phyloP scores from a whole-genome alignment of 495 filamentous ascomycete genomes.

The Cladorrhinum samala region DNA sequence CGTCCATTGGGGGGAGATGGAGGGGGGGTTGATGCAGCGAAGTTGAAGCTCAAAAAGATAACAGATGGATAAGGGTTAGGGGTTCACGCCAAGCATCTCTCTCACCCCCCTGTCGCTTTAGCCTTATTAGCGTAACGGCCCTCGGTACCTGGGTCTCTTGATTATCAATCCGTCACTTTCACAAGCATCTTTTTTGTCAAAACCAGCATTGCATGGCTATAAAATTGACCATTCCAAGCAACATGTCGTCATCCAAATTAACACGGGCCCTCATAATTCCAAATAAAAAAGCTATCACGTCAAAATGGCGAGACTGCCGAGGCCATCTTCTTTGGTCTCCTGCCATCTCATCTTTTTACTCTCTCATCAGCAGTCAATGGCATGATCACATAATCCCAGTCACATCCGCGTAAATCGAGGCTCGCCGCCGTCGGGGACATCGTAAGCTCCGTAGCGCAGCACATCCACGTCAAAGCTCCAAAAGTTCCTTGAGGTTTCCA shows the following conservation, averaged over 20 bases:
- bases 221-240: too few relatives aligned
- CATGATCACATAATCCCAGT: neutral
- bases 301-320: too few relatives aligned
- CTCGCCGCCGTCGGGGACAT: too few relatives aligned
- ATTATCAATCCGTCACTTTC: neutral
- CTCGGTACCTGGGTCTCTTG: neutral
- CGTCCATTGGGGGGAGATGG: neutral
- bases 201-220: neutral
- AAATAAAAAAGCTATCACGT: too few relatives aligned
- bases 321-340: too few relatives aligned
- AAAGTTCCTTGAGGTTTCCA: neutral
- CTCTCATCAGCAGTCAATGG: neutral
- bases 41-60: neutral
- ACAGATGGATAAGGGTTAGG: neutral
- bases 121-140: too few relatives aligned
- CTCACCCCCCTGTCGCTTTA: neutral
- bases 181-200: too few relatives aligned
- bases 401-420: neutral
- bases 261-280: neutral
- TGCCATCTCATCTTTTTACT: too few relatives aligned
- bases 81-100: neutral
- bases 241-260: neutral
- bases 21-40: neutral
- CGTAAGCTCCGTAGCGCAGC: too few relatives aligned
- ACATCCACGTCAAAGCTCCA: neutral